Percentiles rank a stretch among this genome's conserved stretches.
phyloP scores from a whole-genome alignment of 2,329 filamentous ascomycete genomes.

The Magnaporthales sp. region DNA sequence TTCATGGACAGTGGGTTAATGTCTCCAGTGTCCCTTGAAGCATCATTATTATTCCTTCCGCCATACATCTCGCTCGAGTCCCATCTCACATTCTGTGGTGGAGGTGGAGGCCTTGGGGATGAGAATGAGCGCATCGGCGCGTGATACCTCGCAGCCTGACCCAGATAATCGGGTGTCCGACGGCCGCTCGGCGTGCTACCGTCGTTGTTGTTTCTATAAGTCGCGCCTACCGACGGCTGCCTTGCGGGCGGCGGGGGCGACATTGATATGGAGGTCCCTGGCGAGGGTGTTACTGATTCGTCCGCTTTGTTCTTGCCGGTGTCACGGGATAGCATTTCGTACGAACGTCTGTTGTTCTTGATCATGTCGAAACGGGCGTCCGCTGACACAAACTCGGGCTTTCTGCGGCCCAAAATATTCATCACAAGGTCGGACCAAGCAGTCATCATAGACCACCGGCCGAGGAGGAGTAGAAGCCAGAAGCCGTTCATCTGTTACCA shows the following conservation, averaged over 20 bases:
- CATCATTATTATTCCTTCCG: conserved; percentile 16
- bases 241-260: conserved; percentile 9
- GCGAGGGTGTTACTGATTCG: conserved; percentile 41
- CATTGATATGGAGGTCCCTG: conserved; percentile 20
- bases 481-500: conserved; percentile 63
- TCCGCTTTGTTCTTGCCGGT: conserved; percentile 33
- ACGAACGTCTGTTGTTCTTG: conserved; percentile 58
- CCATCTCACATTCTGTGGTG: conserved; percentile 27
- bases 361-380: conserved; percentile 58
- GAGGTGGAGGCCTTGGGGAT: conserved; percentile 38
- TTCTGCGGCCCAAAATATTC: conserved; percentile 36
- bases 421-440: conserved; percentile 68
- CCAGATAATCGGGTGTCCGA: conserved; percentile 47
- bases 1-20: conserved; percentile 51
- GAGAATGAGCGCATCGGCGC: conserved; percentile 47
- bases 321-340: conserved; percentile 69
- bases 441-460: conserved; percentile 73
- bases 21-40: conserved; percentile 22
- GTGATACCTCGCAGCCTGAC: conserved; percentile 43
- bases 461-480: conserved; percentile 75
- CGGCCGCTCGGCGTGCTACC: conserved; percentile 21
- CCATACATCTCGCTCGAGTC: conserved; percentile 33
- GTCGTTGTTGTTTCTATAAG: neutral
- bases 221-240: conserved; percentile 15
- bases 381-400: conserved; percentile 80